Percentiles rank a stretch among this genome's conserved stretches.
Conservation (phyloP, 441 rosid genomes). For the Populus trichocarpa region DNA sequence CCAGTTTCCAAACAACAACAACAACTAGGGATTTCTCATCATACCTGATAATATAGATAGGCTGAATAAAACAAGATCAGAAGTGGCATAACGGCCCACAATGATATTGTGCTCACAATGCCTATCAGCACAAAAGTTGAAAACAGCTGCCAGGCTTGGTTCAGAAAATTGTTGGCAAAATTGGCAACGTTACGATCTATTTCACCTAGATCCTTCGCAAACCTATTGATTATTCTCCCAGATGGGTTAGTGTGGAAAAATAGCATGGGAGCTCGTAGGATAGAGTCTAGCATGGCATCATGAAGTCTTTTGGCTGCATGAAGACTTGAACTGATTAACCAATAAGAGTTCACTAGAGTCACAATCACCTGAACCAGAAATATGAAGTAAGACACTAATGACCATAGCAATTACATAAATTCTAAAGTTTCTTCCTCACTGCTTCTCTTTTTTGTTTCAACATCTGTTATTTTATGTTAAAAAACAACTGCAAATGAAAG, state of each 20-base stretch:
- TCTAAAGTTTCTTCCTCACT: neutral
- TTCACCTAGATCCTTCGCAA: constrained; percentile 94
- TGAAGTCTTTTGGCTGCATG: constrained; percentile 84
- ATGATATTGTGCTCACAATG: constrained; percentile 77
- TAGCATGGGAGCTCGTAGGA: constrained; percentile 92
- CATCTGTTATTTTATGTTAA: neutral
- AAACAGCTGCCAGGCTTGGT: constrained; percentile 87
- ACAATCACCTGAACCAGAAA: constrained; percentile 64
- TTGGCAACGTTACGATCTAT: constrained; percentile 81
- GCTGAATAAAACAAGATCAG: constrained; percentile 88
- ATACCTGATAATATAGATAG: constrained; percentile 92
- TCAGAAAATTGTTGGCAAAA: constrained; percentile 61
- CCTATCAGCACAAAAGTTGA: constrained; percentile 91
- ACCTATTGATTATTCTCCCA: constrained; percentile 92
- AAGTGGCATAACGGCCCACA: constrained; percentile 98
- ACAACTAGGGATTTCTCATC: neutral
- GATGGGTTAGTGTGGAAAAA: constrained; percentile 91
- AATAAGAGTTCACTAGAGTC: constrained; percentile 73
- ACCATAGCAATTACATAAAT: neutral
- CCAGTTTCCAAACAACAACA: neutral
- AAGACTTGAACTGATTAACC: constrained; percentile 88
- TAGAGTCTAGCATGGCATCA: constrained; percentile 65
- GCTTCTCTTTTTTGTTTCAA: neutral
- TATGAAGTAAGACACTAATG: neutral
- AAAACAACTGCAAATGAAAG: neutral